Base-by-base conservation (phyloP, 78 protist genomes). In the Cavenderia fasciculata region DNA sequence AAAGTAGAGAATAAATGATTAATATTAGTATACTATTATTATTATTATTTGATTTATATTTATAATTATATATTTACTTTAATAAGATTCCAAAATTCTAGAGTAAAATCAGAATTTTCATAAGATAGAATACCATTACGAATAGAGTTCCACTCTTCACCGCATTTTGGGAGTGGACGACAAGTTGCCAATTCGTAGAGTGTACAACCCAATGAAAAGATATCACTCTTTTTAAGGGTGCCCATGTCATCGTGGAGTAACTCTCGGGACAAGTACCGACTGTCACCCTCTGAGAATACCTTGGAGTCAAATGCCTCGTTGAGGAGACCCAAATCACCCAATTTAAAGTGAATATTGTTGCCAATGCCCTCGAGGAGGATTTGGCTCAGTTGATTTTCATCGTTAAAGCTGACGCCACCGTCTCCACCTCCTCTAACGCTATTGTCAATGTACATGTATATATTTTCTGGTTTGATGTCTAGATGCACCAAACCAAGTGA, bases 391-490 rank as follows among this genome's bases (percentile, higher is more conserved):
- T 29, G n/a, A 59, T 59, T 29, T 23, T 34, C n/a, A 69, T 47
- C 29, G 46, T 69, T 69, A 62, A 16, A 5, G 16, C 5, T 34
- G 19, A 18, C 8, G 38, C 47, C n/a, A 69, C 47, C 47, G 23
- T 47, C n/a, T 31, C 27, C 27, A 66, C n/a, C n/a, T n/a, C n/a
- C n/a, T n/a, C n/a, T n/a, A n/a, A n/a, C 51, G 23, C 34, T 77
- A 21, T 51, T 49, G n/a, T 34, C 36, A 43, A 56, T 59, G 2
- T 52, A 27, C 27, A 82, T 68, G 44, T 82, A 82, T 16, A 82
- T 82, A 57, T 82, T 82, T 54, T 82, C 90, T n/a, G 90, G 90
- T 33, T 82, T 82, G 0, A 82, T 57, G 44, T 82, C 90, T 29
- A 82, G 54, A 56, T 82, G 90, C 4, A 82, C 90, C n/a, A 82